Evolutionary conservation across 1,284 basidiomycete species (phyloP), one percentile per base, ranked within the genome.

Genomic region (Ceratobasidium papillatum): DNA sequence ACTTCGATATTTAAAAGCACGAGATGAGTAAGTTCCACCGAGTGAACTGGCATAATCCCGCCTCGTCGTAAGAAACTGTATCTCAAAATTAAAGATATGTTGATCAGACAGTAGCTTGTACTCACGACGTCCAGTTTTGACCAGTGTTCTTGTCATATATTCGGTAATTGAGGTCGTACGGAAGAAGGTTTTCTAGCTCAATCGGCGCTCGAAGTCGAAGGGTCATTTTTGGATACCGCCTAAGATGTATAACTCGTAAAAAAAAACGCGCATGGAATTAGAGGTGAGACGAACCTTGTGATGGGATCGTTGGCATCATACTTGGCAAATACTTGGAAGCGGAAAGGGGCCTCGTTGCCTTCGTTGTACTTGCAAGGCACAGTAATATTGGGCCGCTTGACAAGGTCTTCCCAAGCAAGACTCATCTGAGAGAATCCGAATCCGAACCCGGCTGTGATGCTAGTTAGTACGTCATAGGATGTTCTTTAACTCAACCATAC

Each of bases 111-210:
- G 25, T 36, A 30, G 47, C 1, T 14, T 14, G 49, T 14, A 65
- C 61, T 58, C 38, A 66, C 54, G 62, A 71, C 19, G 62, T 73
- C 93, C 92, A 94, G 77, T 93, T 93, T 80, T 97, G 93, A 78
- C 95, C 92, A 1, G 93, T 92, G 77, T 98, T 91, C 84, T 97
- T 98, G 86, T 99, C 96, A 79, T 96, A 99, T 69, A 99, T 93
- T 27, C 95, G 89, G 84, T 98, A 99, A 80, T 96, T 93, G 74
- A 99, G 84, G 80, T 99, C 96, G 84, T 94, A 98, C 0, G 98
- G 98, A 56, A 99, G 84, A 30, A 99, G 84, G 80, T 99, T 99
- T 84, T 99, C 98, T 11, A 99, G 85, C 80, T 99, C 98, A 45
- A 99, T 88, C 0, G 98, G 98, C 9, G 98, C 95, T n/a, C 96